phyloP scores from a whole-genome alignment of 805 yeast species.

The Diddensiella santjacobensis region DNA sequence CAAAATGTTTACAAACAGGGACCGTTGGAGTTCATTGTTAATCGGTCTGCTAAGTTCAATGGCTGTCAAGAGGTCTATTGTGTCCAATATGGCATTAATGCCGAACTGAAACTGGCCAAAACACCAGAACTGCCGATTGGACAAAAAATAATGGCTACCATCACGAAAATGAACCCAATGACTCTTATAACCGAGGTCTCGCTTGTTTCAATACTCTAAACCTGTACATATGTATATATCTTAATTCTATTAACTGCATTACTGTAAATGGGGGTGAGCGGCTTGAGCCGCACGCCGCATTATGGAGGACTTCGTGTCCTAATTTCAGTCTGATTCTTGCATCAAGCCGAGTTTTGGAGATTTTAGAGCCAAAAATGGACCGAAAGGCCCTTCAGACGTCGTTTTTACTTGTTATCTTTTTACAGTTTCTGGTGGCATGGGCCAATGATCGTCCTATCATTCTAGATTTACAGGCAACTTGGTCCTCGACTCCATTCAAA shows the following conservation, averaged over 20 bases:
- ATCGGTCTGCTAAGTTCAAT: not conserved
- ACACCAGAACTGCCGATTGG: not conserved
- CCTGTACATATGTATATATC: too few species aligned
- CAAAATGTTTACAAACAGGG: not conserved
- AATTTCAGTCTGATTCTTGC: too few species aligned
- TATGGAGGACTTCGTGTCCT: too few species aligned
- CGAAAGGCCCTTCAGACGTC: not conserved
- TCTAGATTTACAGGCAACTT: constrained; percentile 21
- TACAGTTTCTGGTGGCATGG: not conserved
- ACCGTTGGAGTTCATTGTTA: constrained; percentile 1
- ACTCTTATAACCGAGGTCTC: not conserved
- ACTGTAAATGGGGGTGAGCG: too few species aligned
- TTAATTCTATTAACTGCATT: too few species aligned
- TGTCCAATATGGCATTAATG: constrained; percentile 6
- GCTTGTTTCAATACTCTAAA: too few species aligned
- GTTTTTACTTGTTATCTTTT: not conserved
- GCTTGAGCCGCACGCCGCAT: too few species aligned
- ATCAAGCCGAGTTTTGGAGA: too few species aligned
- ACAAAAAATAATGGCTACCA: not conserved
- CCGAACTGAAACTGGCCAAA: not conserved
- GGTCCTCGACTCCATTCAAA: constrained; percentile 21
- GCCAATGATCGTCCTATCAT: not conserved
- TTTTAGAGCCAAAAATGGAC: not conserved
- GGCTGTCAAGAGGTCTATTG: constrained; percentile 5
- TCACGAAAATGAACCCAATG: not conserved